phyloP scores from a whole-genome alignment of 1,284 basidiomycete species.

The Marasmius sp. region DNA sequence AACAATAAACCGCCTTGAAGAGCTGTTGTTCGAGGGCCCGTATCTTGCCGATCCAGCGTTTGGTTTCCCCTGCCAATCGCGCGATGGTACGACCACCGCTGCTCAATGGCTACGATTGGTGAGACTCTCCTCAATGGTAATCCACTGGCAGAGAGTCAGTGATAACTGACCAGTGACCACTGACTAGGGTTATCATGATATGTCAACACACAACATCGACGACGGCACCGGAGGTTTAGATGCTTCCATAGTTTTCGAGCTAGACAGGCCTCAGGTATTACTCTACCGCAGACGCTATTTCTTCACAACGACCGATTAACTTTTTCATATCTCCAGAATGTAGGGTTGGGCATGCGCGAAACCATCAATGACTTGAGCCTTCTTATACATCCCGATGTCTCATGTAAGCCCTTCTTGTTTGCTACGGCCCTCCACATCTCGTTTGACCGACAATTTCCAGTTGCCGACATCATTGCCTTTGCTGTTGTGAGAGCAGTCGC shows the following conservation, averaged over 20 bases:
- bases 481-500: conserved; percentile 26
- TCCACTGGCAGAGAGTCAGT: neutral
- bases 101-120: neutral
- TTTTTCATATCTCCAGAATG: conserved; percentile 36
- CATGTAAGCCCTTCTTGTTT: neutral
- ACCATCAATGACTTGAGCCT: conserved; percentile 38
- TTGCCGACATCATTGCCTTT: conserved; percentile 29
- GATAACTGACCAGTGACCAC: neutral
- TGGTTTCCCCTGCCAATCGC: neutral
- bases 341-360: conserved; percentile 36
- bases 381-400: conserved; percentile 27
- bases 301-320: neutral
- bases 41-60: neutral
- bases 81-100: neutral
- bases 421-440: neutral
- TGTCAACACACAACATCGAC: conserved; percentile 36
- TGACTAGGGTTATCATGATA: conserved; percentile 36
- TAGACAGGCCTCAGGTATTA: conserved; percentile 29
- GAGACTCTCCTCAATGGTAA: neutral
- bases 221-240: conserved; percentile 35
- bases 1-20: neutral
- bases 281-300: neutral
- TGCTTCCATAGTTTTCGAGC: conserved; percentile 35
- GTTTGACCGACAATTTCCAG: conserved; percentile 11
- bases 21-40: neutral